Percentiles rank a stretch among this genome's conserved stretches.
These are phyloP conservation scores for Talaromyces thailandensis DNA, from an alignment of 495 filamentous ascomycete species.

Conservation along the genomic window DNA sequence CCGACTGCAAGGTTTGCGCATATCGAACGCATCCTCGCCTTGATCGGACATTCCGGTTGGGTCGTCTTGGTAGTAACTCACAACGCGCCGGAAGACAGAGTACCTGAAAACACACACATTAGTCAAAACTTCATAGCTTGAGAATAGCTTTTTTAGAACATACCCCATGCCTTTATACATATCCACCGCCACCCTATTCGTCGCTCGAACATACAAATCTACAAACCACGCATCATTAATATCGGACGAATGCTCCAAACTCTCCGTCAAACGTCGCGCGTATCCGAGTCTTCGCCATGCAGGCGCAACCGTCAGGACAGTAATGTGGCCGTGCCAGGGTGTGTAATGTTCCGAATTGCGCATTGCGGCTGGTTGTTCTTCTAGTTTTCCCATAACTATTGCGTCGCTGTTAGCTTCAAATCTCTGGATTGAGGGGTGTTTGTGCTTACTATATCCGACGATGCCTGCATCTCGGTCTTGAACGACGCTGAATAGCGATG, in stretches of 20 bases:
- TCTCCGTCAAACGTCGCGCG: conserved; percentile 66
- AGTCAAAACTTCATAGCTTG: too few species aligned
- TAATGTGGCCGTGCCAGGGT: conserved; percentile 97
- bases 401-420: not conserved
- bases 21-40: conserved; percentile 87
- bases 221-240: conserved; percentile 86
- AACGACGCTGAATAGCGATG: conserved; percentile 79
- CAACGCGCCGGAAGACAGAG: conserved; percentile 76
- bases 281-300: conserved; percentile 77
- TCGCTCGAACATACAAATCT: conserved; percentile 83
- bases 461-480: conserved; percentile 75
- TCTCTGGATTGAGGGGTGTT: not conserved
- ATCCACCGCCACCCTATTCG: conserved; percentile 75
- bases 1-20: conserved; percentile 84
- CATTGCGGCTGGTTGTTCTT: conserved; percentile 69
- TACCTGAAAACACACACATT: conserved; percentile 30
- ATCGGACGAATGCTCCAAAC: conserved; percentile 72
- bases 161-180: conserved; percentile 90
- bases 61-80: conserved; percentile 86
- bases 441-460: conserved; percentile 79
- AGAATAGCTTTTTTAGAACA: too few species aligned
- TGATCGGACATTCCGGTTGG: conserved; percentile 43
- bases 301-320: conserved; percentile 86
- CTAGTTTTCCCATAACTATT: conserved; percentile 90
- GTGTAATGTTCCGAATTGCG: conserved; percentile 74